Base-by-base conservation (phyloP, 768 basidiomycete genomes). In the Russula sp. region DNA sequence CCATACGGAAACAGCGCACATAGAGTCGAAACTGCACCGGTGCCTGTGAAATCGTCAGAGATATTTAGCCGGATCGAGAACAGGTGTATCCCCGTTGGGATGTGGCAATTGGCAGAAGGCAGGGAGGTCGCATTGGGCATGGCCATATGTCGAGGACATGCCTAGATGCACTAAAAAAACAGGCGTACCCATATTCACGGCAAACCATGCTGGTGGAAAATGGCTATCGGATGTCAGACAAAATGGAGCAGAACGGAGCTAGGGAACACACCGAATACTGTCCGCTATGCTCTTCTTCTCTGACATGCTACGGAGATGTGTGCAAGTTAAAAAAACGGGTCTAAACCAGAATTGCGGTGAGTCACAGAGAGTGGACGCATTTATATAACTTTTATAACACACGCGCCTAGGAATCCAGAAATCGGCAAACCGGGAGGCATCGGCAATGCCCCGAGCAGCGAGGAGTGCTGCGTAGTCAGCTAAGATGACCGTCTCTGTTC, bases 1-100 rank as follows among this genome's bases (percentile, higher is more conserved):
- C 78, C 81, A 69, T 86, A 88, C 0, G 86, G 87, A 69, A 85
- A 85, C 11, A 71, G 77, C 44, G 79, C 75, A 70, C 87, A 83
- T 38, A 89, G 77, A 42, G 80, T 78, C 65, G 83, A 83, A 16
- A 87, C 74, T 0, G 79, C 75, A 3, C 83, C 83, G 0, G 83
- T 84, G 8, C 83, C 79, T 69, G 51, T 16, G 34, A 44, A 36
- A 34, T 13, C 22, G 52, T 52, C 28, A 50, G 48, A 56, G 22
- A 66, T n/a, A 34, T 49, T 24, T 24, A 56, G 36, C 40, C 22
- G 11, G n/a, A 40, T 18, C n/a, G 28, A 57, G 22, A 22, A 24
- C 50, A 14, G n/a, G 9, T 22, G 24, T 24, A 28, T 36, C 36
- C 4, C 32, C 11, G 40, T 4, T 6, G 16, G 36, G 36, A 38